Conservation (phyloP, 495 filamentous ascomycete genomes). For the Tuber brumale region DNA sequence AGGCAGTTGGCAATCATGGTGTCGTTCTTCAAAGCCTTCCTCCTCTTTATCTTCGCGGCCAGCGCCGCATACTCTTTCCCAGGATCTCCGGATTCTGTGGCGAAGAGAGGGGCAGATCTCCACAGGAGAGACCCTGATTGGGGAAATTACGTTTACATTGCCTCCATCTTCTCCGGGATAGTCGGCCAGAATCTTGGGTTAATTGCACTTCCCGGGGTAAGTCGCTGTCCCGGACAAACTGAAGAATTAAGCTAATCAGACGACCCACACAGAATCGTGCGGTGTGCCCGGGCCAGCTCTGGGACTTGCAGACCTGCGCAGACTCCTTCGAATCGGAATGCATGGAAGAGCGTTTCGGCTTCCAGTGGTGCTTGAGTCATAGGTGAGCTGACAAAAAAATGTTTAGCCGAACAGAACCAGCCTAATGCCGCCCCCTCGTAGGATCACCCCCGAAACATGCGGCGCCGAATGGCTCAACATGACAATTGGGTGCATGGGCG, state of each 20-base stretch:
- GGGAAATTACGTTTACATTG: conserved; percentile 33
- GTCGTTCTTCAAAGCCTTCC: conserved; percentile 21
- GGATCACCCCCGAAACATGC: conserved; percentile 21
- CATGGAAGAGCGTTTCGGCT: conserved; percentile 27
- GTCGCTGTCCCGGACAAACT: not conserved
- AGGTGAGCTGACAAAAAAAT: conserved; percentile 4
- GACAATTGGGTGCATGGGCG: conserved; percentile 29
- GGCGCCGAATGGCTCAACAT: conserved; percentile 30
- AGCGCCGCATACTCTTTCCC: conserved; percentile 11
- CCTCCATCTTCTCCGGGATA: conserved; percentile 19
- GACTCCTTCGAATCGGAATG: conserved; percentile 19
- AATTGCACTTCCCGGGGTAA: conserved; percentile 25
- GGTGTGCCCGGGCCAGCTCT: conserved; percentile 13
- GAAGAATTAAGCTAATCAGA: not conserved
- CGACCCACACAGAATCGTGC: conserved; percentile 20
- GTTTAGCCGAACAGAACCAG: not conserved
- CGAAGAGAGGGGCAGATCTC: conserved; percentile 5
- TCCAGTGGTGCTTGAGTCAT: conserved; percentile 30
- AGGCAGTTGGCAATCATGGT: conserved; percentile 24
- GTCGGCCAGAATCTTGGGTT: conserved; percentile 21
- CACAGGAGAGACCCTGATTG: conserved; percentile 18
- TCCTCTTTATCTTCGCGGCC: conserved; percentile 9
- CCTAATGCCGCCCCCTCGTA: not conserved
- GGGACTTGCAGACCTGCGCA: conserved; percentile 20
- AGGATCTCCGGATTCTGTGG: not conserved